These are phyloP conservation scores for Capronia americana DNA, from an alignment of 2,329 filamentous ascomycete species.

Conservation along the genomic window DNA sequence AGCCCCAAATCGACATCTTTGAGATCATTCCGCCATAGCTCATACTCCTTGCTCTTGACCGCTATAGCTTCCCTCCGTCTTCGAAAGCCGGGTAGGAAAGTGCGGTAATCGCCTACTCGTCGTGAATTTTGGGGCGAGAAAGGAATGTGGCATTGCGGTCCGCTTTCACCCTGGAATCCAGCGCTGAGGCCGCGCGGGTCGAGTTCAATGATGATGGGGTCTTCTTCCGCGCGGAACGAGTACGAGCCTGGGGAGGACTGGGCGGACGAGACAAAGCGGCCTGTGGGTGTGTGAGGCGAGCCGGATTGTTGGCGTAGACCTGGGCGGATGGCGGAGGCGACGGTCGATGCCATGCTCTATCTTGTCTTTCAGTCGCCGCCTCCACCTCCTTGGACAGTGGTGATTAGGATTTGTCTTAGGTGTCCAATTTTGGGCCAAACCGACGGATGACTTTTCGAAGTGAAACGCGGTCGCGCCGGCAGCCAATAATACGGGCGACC, in stretches of 20 bases:
- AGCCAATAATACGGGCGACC: not conserved
- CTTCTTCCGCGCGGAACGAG: conserved; percentile 74
- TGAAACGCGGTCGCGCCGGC: conserved; percentile 1
- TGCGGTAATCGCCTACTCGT: conserved; percentile 80
- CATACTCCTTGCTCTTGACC: conserved; percentile 57
- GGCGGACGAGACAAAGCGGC: conserved; percentile 59
- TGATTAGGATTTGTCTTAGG: not conserved
- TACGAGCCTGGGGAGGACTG: conserved; percentile 64
- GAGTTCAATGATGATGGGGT: conserved; percentile 81
- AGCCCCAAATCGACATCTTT: conserved; percentile 76
- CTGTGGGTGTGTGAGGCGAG: conserved; percentile 64
- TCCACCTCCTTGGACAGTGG: conserved; percentile 18
- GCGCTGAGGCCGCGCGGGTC: conserved; percentile 78
- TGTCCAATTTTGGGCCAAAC: conserved; percentile 15
- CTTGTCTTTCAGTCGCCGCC: conserved; percentile 19
- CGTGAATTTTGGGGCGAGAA: conserved; percentile 79
- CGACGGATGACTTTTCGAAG: not conserved
- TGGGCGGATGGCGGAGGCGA: conserved; percentile 37
- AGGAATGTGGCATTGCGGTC: conserved; percentile 72
- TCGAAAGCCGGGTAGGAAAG: conserved; percentile 65
- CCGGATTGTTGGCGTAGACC: conserved; percentile 33
- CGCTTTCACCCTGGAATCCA: conserved; percentile 84
- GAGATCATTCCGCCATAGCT: conserved; percentile 82
- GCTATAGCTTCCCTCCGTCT: conserved; percentile 52
- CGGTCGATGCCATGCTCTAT: conserved; percentile 30